Base-by-base conservation (phyloP, 345 rosid genomes). In the Dovyalis caffra region DNA sequence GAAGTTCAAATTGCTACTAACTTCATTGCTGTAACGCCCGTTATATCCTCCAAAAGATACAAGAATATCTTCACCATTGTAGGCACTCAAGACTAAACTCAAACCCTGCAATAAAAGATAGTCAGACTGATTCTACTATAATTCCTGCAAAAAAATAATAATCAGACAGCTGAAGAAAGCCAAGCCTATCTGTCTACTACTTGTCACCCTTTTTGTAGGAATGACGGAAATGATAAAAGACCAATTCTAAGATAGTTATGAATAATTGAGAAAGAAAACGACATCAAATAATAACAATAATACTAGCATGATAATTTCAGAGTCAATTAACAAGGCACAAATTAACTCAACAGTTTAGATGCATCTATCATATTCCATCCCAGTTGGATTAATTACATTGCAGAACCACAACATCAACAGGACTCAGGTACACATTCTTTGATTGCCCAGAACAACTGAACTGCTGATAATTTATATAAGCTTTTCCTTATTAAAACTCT, bases 21-120 rank as follows among this genome's bases (percentile, higher is more conserved):
- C 99, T 91, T 92, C 98, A 74, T 80, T 93, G 89, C 87, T 96
- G 79, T 91, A 96, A 70, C 83, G 99, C 29, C 99, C 99, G 82
- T 96, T 90, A 77, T 96, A 96, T 77, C 98, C 99, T 75, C 99
- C 99, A 83, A 93, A 96, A 64, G 97, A 86, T 71, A 93, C 82
- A n/a, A 93, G 85, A 67, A 93, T 83, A 86, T 96, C 97, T 83
- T 93, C 97, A 33, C 97, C 97, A 71, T 72, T 85, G 67, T 81
- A 85, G 72, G 97, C 87, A 79, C 95, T 89, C 33, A 93, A 91
- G 32, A 85, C 95, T 86, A 96, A 86, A 89, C 93, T 96, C 83
- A 93, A 84, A 56, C 99, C 99, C 99, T 91, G 84, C 68, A 73
- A 63, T 69, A 63, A 68, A 62, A 78, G 67, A 80, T 74, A 64